These are phyloP conservation scores for Echinosophora koreensis DNA, from an alignment of 306 rosid genomes.

Conservation along the genomic window DNA sequence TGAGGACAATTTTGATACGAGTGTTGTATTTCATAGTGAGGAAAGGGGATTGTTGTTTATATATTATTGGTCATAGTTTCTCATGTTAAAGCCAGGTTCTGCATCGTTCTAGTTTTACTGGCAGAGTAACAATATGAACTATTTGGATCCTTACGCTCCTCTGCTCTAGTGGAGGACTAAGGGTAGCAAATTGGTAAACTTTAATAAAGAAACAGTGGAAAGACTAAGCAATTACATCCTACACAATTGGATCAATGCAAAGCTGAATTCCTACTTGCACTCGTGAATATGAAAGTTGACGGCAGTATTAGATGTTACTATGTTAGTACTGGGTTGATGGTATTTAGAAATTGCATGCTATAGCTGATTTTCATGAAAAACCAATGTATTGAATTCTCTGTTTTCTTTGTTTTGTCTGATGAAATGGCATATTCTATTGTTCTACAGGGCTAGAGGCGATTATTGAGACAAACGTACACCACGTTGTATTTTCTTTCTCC, in stretches of 20 bases:
- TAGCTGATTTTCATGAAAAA: background rate
- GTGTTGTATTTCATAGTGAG: background rate
- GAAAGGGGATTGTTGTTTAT: conserved; percentile 14
- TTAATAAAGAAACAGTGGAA: conserved; percentile 20
- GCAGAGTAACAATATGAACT: background rate
- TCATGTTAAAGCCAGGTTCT: background rate
- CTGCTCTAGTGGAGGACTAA: conserved; percentile 14
- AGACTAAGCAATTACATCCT: background rate
- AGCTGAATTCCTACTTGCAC: conserved; percentile 25
- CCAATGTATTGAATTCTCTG: conserved; percentile 7
- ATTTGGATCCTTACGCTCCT: background rate
- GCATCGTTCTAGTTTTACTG: conserved; percentile 9
- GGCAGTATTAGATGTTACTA: conserved; percentile 4
- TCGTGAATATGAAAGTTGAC: background rate
- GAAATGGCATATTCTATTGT: conserved; percentile 28
- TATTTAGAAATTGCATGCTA: conserved; percentile 14
- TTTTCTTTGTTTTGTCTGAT: conserved; percentile 4
- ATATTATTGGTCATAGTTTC: background rate
- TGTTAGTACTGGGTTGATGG: background rate
- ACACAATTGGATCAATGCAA: conserved; percentile 5
- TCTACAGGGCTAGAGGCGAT: conserved; percentile 43
- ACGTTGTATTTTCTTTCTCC: too few species aligned
- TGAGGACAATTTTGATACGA: conserved; percentile 2
- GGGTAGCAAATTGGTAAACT: conserved; percentile 22
- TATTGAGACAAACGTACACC: conserved; percentile 29